A percentile compares a stretch with the other conserved stretches of the same genome.
These are phyloP conservation scores for Quercus suber DNA, from an alignment of 306 rosid species.

Conservation along the genomic window DNA sequence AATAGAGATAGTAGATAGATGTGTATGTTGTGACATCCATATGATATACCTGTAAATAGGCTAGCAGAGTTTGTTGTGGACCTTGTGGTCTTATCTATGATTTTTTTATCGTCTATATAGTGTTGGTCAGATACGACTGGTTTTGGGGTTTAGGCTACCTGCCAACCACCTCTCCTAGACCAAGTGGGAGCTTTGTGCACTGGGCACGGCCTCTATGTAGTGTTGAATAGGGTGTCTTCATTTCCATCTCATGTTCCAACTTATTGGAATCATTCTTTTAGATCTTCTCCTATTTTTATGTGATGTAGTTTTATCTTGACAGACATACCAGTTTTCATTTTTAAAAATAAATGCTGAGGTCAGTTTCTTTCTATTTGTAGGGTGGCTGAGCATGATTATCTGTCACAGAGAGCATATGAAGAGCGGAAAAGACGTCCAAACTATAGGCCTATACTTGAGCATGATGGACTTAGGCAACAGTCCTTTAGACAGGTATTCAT, in stretches of 20 bases:
- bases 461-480: slow-evolving; percentile 64
- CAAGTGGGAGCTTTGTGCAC: too few relatives aligned
- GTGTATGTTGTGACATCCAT: neutral
- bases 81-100: neutral
- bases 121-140: neutral
- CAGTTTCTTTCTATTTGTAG: slow-evolving; percentile 24
- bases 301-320: neutral
- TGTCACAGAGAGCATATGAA: slow-evolving; percentile 62
- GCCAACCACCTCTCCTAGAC: too few relatives aligned
- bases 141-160: too few relatives aligned
- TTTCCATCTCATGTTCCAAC: neutral
- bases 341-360: neutral
- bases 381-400: slow-evolving; percentile 55
- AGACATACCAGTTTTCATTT: neutral
- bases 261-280: neutral
- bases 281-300: neutral
- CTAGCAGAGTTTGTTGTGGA: neutral
- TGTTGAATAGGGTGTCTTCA: neutral
- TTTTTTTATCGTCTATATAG: neutral
- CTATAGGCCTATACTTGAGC: slow-evolving; percentile 78
- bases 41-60: neutral
- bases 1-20: neutral
- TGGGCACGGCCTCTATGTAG: neutral
- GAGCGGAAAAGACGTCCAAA: slow-evolving; percentile 55
- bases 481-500: slow-evolving; percentile 51